Conservation (phyloP, 352 stramenopile species). For the Porosira glacialis region DNA sequence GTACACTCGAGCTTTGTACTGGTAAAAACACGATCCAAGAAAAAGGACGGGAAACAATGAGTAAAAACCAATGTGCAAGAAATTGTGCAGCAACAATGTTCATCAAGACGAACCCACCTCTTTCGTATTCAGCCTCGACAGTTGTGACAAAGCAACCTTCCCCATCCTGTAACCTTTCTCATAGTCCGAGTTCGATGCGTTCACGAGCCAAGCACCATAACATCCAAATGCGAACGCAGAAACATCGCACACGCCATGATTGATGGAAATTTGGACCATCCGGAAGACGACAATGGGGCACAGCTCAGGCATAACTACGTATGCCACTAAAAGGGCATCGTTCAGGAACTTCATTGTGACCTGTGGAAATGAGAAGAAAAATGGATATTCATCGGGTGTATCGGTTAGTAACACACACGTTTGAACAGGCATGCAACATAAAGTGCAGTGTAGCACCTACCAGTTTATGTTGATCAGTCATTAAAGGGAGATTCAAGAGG, state of each 20-base stretch:
- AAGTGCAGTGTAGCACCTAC: slow-evolving; percentile 3
- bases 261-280: neutral
- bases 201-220: slow-evolving; percentile 28
- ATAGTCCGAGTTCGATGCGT: slow-evolving; percentile 50
- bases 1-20: slow-evolving; percentile 38
- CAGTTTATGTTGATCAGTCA: slow-evolving; percentile 29
- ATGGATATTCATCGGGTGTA: neutral
- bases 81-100: neutral
- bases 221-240: slow-evolving; percentile 8
- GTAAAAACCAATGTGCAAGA: neutral
- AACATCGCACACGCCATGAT: neutral
- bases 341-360: slow-evolving; percentile 49
- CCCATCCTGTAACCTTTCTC: slow-evolving; percentile 50
- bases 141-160: slow-evolving; percentile 39
- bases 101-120: neutral
- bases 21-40: slow-evolving; percentile 40
- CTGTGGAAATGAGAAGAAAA: slow-evolving; percentile 4
- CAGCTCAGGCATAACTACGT: neutral
- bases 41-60: slow-evolving; percentile 34
- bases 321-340: slow-evolving; percentile 9
- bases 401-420: neutral
- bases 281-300: neutral
- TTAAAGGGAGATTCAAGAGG: slow-evolving; percentile 33
- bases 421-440: too few species aligned
- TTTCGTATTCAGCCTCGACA: neutral